A percentile compares a stretch with the other conserved stretches of the same genome.
Evolutionary conservation across 805 yeast species (phyloP).

Genomic region (Nakazawaea sp.): DNA sequence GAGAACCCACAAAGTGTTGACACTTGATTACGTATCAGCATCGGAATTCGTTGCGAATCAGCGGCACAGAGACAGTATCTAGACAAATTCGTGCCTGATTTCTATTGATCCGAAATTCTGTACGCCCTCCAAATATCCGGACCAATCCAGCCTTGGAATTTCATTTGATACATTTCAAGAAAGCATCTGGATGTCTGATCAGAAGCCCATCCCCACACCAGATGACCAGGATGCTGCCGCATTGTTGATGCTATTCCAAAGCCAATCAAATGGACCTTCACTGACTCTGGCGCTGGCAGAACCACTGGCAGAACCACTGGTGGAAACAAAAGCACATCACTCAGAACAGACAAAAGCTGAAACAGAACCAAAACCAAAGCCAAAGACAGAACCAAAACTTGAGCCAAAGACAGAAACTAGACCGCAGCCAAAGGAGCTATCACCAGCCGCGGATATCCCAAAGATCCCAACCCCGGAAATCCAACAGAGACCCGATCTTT

Average conservation of each 20-base stretch:
- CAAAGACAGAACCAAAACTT: neutral
- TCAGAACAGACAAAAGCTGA: neutral
- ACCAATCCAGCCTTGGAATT: no score
- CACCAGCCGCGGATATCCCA: neutral
- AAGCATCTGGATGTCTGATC: neutral
- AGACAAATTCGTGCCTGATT: no score
- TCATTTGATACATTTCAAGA: no score
- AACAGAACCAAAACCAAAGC: neutral
- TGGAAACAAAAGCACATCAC: neutral
- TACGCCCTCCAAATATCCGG: neutral
- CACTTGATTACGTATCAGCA: no score
- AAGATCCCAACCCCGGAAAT: neutral
- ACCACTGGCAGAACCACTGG: neutral
- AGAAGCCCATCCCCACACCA: neutral
- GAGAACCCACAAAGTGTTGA: neutral
- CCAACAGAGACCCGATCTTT: constrained; percentile 2
- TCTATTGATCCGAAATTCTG: no score
- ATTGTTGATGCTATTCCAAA: constrained; percentile 29
- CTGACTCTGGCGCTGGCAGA: constrained; percentile 1
- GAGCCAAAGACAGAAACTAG: neutral
- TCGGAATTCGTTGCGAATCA: no score
- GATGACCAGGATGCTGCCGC: constrained; percentile 32
- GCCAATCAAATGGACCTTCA: constrained; percentile 16
- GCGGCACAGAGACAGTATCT: no score
- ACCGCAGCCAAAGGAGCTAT: neutral